These are phyloP conservation scores for Pichia sp. DNA, from an alignment of 1,139 yeast species.

Conservation along the genomic window DNA sequence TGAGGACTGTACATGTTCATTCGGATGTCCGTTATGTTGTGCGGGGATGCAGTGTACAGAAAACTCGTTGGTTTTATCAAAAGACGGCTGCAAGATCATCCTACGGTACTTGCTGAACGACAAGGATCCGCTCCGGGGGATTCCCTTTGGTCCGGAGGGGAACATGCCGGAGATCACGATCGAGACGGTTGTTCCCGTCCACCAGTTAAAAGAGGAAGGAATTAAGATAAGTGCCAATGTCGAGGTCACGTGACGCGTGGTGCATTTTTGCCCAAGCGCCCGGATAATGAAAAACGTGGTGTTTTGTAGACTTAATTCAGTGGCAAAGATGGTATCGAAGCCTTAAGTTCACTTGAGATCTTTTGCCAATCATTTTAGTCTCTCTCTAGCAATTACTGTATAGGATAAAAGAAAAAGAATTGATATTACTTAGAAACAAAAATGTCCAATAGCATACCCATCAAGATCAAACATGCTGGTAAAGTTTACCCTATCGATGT, in stretches of 20 bases:
- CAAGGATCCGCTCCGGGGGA: slow-evolving; percentile 26
- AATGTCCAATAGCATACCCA: slow-evolving; percentile 12
- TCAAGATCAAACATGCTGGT: slow-evolving; percentile 76
- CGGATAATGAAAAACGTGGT: neutral
- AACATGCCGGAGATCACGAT: slow-evolving; percentile 65
- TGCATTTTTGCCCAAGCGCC: neutral
- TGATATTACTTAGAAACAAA: neutral
- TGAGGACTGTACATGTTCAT: slow-evolving; percentile 64
- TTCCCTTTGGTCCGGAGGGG: slow-evolving; percentile 81
- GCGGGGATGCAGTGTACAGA: slow-evolving; percentile 79
- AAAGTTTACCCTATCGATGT: slow-evolving; percentile 70
- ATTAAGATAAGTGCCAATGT: slow-evolving; percentile 25
- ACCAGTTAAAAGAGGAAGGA: slow-evolving; percentile 31
- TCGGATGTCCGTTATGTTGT: slow-evolving; percentile 89
- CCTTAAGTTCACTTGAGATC: neutral
- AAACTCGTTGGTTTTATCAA: slow-evolving; percentile 74
- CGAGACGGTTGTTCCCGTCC: slow-evolving; percentile 62
- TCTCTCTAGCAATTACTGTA: neutral
- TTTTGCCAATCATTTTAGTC: neutral
- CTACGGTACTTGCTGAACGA: slow-evolving; percentile 29
- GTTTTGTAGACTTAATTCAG: neutral
- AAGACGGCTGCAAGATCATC: slow-evolving; percentile 78
- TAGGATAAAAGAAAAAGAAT: neutral
- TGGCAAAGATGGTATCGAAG: neutral
- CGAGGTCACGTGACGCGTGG: slow-evolving; percentile 4